Evolutionary conservation across 495 filamentous ascomycete genomes (phyloP).

Genomic region (Rostrohypoxylon terebratum): DNA sequence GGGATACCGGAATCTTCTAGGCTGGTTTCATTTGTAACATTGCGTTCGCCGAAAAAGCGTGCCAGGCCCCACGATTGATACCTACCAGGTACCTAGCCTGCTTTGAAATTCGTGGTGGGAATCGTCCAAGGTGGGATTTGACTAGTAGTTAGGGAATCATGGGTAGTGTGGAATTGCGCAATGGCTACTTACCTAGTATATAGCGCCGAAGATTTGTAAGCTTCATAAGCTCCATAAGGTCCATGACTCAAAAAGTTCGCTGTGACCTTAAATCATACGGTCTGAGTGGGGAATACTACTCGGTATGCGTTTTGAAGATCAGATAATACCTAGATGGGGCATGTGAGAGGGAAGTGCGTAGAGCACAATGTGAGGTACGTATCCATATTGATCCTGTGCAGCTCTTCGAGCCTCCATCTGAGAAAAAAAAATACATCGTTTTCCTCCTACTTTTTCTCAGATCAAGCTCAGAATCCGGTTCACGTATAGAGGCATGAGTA

Average conservation of each 20-base stretch:
- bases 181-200: background rate
- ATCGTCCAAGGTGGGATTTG: background rate
- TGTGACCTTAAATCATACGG: background rate
- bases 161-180: background rate
- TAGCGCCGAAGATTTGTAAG: conserved; percentile 3
- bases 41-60: background rate
- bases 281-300: background rate
- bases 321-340: background rate
- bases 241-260: background rate
- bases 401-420: too few relatives aligned
- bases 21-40: background rate
- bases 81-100: too few relatives aligned
- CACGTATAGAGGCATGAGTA: background rate
- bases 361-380: too few relatives aligned
- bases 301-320: background rate
- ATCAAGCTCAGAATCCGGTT: background rate
- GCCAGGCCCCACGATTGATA: background rate
- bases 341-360: too few relatives aligned
- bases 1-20: conserved; percentile 27
- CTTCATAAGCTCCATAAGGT: background rate
- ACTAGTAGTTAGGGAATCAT: background rate
- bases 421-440: too few relatives aligned
- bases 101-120: background rate
- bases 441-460: too few relatives aligned
- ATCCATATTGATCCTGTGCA: too few relatives aligned